Conservation (phyloP, 805 yeast genomes). For the Yarrowia divulgata region DNA sequence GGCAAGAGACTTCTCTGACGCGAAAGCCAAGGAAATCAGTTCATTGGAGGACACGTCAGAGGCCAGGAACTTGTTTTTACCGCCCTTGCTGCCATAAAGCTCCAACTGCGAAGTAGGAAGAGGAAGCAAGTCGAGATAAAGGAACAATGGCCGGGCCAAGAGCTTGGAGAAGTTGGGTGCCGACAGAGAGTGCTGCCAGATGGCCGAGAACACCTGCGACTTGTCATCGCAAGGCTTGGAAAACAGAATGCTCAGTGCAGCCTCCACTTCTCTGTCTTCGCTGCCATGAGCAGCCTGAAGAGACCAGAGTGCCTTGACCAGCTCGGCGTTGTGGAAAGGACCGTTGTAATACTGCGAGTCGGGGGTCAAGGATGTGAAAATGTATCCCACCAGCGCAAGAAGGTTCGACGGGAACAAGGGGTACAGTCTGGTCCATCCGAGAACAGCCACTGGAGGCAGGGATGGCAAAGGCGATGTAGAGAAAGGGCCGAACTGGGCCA, state of each 20-base stretch:
- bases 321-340: conserved; percentile 65
- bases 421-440: conserved; percentile 28
- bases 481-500: conserved; percentile 1
- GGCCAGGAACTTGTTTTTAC: conserved; percentile 13
- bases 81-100: conserved; percentile 10
- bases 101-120: conserved; percentile 35
- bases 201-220: conserved; percentile 26
- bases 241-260: conserved; percentile 48
- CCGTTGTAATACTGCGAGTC: conserved; percentile 32
- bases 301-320: conserved; percentile 68
- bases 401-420: conserved; percentile 16
- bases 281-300: conserved; percentile 59
- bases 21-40: conserved; percentile 31
- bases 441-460: conserved; percentile 28
- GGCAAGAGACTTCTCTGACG: conserved; percentile 14
- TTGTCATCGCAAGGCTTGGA: conserved; percentile 32
- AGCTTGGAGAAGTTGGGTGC: conserved; percentile 30
- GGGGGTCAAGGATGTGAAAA: conserved; percentile 29
- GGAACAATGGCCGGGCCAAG: conserved; percentile 27
- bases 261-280: conserved; percentile 65
- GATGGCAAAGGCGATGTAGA: conserved; percentile 11
- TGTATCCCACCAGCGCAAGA: conserved; percentile 26
- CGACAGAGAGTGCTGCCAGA: conserved; percentile 31
- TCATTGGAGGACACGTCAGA: conserved; percentile 34
- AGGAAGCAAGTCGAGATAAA: conserved; percentile 25